Conservation (phyloP, 2,329 filamentous ascomycete genomes). For the Fusarium solani-melongenae region DNA sequence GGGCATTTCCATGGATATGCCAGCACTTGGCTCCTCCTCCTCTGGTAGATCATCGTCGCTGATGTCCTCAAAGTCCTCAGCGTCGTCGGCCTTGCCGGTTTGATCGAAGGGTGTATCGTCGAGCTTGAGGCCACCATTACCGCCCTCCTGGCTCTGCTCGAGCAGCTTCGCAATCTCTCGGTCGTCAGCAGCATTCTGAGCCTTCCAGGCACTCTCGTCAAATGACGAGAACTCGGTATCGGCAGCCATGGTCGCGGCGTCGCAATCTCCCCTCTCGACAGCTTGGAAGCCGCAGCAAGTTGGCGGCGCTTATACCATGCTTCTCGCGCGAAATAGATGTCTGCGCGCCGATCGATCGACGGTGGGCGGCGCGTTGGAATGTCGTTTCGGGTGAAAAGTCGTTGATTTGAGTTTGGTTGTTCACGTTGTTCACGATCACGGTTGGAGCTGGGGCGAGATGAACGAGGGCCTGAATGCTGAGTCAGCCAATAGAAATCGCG, state of each 20-base stretch:
- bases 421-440: constrained; percentile 30
- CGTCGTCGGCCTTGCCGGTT: constrained; percentile 89
- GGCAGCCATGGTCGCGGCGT: constrained; percentile 47
- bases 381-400: constrained; percentile 3
- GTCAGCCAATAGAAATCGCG: constrained; percentile 26
- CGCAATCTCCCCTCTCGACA: constrained; percentile 38
- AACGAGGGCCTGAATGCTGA: constrained; percentile 11
- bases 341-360: constrained; percentile 10
- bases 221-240: constrained; percentile 49
- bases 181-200: constrained; percentile 62
- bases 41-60: constrained; percentile 91
- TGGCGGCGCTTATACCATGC: constrained; percentile 41
- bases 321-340: constrained; percentile 21
- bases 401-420: constrained; percentile 40
- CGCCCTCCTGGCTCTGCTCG: constrained; percentile 54
- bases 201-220: constrained; percentile 52
- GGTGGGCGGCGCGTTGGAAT: constrained; percentile 5
- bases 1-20: constrained; percentile 60
- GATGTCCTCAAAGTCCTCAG: constrained; percentile 90
- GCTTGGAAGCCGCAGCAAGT: constrained; percentile 37
- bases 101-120: constrained; percentile 65
- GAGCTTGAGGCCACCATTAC: constrained; percentile 54
- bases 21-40: constrained; percentile 70
- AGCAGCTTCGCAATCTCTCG: constrained; percentile 59
- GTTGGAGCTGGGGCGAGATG: constrained; percentile 16